phyloP scores from a whole-genome alignment of 2,329 filamentous ascomycete species.

The Zelopaecilomyces penicillatus region DNA sequence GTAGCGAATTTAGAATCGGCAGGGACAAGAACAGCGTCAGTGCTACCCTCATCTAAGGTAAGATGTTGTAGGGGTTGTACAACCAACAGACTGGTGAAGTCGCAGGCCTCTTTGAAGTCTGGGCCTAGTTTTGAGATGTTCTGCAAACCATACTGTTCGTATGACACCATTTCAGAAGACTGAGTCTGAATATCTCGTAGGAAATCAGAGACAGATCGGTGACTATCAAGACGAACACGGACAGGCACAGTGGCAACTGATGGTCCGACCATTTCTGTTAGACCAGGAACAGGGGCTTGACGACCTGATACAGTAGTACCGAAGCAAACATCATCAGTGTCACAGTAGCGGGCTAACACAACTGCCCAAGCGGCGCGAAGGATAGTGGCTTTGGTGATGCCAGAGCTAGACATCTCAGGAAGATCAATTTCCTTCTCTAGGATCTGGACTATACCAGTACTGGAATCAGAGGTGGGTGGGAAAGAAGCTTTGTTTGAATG shows the following conservation, averaged over 20 bases:
- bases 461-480: not conserved
- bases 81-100: constrained; percentile 3
- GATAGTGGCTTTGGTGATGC: too few relatives aligned
- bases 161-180: constrained; percentile 13
- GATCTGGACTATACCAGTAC: not conserved
- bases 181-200: constrained; percentile 9
- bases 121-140: constrained; percentile 13
- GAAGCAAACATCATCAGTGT: too few relatives aligned
- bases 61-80: constrained; percentile 4
- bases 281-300: not conserved
- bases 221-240: not conserved
- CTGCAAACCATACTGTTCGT: constrained; percentile 16
- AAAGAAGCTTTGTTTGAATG: constrained; percentile 1
- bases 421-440: too few relatives aligned
- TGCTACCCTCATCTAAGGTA: not conserved
- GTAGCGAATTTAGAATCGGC: not conserved
- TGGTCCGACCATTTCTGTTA: not conserved
- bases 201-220: not conserved
- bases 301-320: too few relatives aligned
- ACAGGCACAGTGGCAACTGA: not conserved
- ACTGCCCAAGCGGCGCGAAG: too few relatives aligned
- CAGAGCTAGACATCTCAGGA: too few relatives aligned
- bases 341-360: too few relatives aligned
- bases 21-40: not conserved
- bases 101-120: constrained; percentile 5